Percentiles rank a stretch among this genome's conserved stretches.
Conservation (phyloP, 2,329 filamentous ascomycete genomes). For the Huntiella omanensis region DNA sequence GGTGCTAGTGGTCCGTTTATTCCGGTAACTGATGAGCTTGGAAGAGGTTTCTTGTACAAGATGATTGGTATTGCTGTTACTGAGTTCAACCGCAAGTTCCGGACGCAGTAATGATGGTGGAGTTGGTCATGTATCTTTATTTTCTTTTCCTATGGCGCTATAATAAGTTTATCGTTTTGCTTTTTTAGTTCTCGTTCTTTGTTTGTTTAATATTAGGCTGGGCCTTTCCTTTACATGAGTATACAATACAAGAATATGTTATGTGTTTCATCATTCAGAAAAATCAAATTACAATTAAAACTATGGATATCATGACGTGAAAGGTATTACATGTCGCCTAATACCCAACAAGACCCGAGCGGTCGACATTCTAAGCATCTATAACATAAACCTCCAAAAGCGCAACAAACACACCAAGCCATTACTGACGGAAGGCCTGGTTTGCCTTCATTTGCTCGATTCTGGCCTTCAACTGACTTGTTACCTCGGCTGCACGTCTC, state of each 20-base stretch:
- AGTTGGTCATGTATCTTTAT: neutral
- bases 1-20: constrained; percentile 90
- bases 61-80: constrained; percentile 48
- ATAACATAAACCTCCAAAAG: neutral
- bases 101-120: constrained; percentile 13
- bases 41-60: constrained; percentile 41
- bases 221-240: too few relatives aligned
- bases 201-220: too few relatives aligned
- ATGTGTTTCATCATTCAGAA: neutral
- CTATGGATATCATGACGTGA: neutral
- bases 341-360: too few relatives aligned
- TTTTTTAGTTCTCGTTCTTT: too few relatives aligned
- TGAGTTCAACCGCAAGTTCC: constrained; percentile 46
- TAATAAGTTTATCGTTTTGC: too few relatives aligned
- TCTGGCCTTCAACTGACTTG: constrained; percentile 86
- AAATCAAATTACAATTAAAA: neutral
- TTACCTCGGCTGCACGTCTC: constrained; percentile 93
- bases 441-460: constrained; percentile 93
- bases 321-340: neutral
- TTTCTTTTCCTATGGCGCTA: neutral
- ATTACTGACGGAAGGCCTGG: constrained; percentile 14
- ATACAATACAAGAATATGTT: too few relatives aligned
- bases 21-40: constrained; percentile 74
- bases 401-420: neutral
- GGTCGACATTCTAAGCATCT: too few relatives aligned